Evolutionary conservation across 495 filamentous ascomycete species (phyloP), one percentile per base, ranked within the genome.

Genomic region (Hypoxylon fragiforme): DNA sequence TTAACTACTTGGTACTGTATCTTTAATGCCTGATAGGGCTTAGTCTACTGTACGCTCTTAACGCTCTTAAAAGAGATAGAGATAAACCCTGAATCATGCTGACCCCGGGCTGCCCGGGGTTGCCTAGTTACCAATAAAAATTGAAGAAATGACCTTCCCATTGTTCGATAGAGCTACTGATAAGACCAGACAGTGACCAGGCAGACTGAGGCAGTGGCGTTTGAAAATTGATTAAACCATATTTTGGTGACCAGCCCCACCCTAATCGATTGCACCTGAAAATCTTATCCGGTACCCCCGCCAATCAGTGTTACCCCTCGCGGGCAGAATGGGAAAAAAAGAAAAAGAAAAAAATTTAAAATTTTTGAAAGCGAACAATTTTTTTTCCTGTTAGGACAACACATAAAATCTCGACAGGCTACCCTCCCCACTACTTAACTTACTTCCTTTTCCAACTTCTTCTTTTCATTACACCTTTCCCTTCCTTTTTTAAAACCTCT

Each of bases 381-480:
- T 59, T 52, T 49, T 49, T 43, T 22, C 39, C 43, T 50, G 15
- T 31, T 32, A 51, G 15, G 45, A 12, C 28, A 47, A 50, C 50
- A 47, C 48, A 62, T 57, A 64, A 58, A 59, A 57, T 50, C 54
- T 62, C 35, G 59, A 51, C 45, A 37, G 34, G 4, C 54, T 61
- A 50, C 57, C 61, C 44, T 44, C 43, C 31, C 39, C 41, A 32
- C 35, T 13, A 34, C 38, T 28, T 9, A 9, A 9, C 24, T 28
- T 15, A n/a, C 20, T 46, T n/a, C 30, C 39, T 46, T 39, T 16
- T 52, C n/a, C 31, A 12, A 28, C 9, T 28, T 11, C 36, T 38
- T 36, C 35, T 30, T 36, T 49, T 47, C 32, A 44, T 43, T 44
- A 44, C 48, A 52, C 37, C 35, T 28, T 40, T 22, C 34, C 28